Evolutionary conservation across 768 basidiomycete species (phyloP).

Genomic region (Boletus insuetus): DNA sequence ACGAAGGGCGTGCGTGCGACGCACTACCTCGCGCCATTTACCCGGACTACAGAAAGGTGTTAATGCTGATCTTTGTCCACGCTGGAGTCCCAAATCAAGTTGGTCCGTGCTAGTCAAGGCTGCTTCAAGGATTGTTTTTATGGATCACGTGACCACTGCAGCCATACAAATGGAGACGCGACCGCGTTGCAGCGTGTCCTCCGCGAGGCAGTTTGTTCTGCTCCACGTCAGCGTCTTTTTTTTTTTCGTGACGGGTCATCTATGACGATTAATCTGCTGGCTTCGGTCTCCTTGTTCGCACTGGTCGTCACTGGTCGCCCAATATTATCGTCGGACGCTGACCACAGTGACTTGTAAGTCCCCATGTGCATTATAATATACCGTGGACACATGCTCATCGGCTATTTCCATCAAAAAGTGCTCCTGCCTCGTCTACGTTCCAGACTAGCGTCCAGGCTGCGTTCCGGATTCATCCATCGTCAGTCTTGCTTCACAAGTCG

Average conservation of each 20-base stretch:
- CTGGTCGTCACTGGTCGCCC: constrained; percentile 46
- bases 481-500: constrained; percentile 19
- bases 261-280: constrained; percentile 40
- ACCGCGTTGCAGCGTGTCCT: constrained; percentile 16
- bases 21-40: constrained; percentile 26
- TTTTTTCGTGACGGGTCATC: constrained; percentile 1
- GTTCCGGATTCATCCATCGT: constrained; percentile 38
- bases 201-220: constrained; percentile 25
- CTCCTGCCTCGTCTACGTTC: constrained; percentile 17
- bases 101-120: background rate
- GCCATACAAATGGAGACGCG: constrained; percentile 25
- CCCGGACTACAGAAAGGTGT: background rate
- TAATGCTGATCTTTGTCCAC: background rate
- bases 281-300: constrained; percentile 39
- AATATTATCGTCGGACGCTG: constrained; percentile 25
- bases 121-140: background rate
- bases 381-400: constrained; percentile 14
- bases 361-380: constrained; percentile 2
- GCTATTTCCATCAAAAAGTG: constrained; percentile 10
- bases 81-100: background rate
- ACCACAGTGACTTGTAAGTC: constrained; percentile 30
- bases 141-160: constrained; percentile 21
- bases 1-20: constrained; percentile 35
- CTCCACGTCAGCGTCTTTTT: constrained; percentile 8
- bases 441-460: constrained; percentile 35